Conservation (phyloP, 345 rosid genomes). For the Angophora floribunda region DNA sequence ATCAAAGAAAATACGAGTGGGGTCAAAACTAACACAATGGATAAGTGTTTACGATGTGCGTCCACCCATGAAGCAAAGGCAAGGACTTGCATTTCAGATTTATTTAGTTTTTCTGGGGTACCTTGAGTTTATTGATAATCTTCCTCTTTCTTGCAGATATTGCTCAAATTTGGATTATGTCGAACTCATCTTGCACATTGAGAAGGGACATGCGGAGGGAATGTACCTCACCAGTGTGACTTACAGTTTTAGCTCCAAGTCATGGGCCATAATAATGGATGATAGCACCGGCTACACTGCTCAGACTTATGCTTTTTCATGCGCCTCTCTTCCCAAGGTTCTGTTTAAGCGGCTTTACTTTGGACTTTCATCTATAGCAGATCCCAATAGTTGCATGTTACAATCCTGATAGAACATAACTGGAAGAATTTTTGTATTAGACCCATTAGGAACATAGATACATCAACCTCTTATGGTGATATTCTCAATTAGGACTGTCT, state of each 20-base stretch:
- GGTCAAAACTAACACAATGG: not conserved
- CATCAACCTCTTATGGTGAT: not conserved
- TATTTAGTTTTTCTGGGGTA: not conserved
- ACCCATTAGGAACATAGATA: not conserved
- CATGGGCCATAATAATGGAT: slow-evolving; percentile 95
- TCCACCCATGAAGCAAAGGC: slow-evolving; percentile 4
- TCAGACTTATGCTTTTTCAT: slow-evolving; percentile 77
- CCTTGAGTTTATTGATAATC: not conserved
- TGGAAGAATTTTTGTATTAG: not conserved
- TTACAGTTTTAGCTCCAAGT: slow-evolving; percentile 35
- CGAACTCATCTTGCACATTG: slow-evolving; percentile 70
- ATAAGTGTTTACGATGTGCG: not conserved
- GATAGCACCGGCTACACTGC: slow-evolving; percentile 69
- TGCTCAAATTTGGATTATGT: slow-evolving; percentile 73
- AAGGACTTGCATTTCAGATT: not conserved
- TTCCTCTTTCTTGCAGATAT: slow-evolving; percentile 25
- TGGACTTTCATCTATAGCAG: not conserved
- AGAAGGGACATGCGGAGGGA: slow-evolving; percentile 80
- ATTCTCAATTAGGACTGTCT: not conserved
- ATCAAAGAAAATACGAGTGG: not conserved
- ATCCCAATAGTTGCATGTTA: not conserved
- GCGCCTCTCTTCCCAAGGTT: slow-evolving; percentile 72
- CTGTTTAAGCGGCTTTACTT: not conserved
- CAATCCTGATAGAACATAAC: not conserved
- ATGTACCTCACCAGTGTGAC: slow-evolving; percentile 77